These are phyloP conservation scores for Jacaranda mimosifolia DNA, from an alignment of 257 asterid genomes.

Conservation along the genomic window DNA sequence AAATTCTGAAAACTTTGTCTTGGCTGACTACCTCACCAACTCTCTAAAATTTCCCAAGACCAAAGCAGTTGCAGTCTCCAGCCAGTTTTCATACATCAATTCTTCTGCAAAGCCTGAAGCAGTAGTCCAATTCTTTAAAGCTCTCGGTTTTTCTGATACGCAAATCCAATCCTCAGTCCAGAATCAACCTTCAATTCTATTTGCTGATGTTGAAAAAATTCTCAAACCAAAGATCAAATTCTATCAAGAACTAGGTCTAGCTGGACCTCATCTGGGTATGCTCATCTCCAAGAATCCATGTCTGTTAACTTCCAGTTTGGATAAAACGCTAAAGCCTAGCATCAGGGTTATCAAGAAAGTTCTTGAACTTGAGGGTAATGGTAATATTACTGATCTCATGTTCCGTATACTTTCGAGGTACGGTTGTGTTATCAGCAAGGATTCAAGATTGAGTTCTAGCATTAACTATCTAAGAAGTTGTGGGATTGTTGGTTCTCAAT, in stretches of 20 bases:
- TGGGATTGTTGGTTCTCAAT: slow-evolving; percentile 34
- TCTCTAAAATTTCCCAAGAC: slow-evolving; percentile 18
- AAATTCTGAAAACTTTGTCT: background rate
- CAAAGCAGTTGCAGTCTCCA: slow-evolving; percentile 14
- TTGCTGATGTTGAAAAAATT: slow-evolving; percentile 37
- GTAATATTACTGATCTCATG: slow-evolving; percentile 1
- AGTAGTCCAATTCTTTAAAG: slow-evolving; percentile 10
- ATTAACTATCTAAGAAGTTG: slow-evolving; percentile 16
- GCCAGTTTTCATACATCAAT: background rate
- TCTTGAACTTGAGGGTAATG: slow-evolving; percentile 23
- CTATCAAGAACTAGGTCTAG: slow-evolving; percentile 44
- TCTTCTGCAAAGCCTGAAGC: slow-evolving; percentile 29
- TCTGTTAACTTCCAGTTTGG: slow-evolving; percentile 42
- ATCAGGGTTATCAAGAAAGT: slow-evolving; percentile 36
- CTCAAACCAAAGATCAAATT: slow-evolving; percentile 45
- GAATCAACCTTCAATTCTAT: slow-evolving; percentile 31
- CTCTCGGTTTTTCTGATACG: slow-evolving; percentile 25
- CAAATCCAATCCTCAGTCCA: slow-evolving; percentile 25
- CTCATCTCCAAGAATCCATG: slow-evolving; percentile 39
- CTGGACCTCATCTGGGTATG: slow-evolving; percentile 37
- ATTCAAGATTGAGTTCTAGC: slow-evolving; percentile 14
- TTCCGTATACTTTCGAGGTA: slow-evolving; percentile 26
- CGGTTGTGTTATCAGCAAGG: background rate
- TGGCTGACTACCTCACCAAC: slow-evolving; percentile 22
- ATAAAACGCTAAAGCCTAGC: slow-evolving; percentile 42